phyloP scores from a whole-genome alignment of 2,329 filamentous ascomycete genomes.

The Byssoonygena ceratinophila region DNA sequence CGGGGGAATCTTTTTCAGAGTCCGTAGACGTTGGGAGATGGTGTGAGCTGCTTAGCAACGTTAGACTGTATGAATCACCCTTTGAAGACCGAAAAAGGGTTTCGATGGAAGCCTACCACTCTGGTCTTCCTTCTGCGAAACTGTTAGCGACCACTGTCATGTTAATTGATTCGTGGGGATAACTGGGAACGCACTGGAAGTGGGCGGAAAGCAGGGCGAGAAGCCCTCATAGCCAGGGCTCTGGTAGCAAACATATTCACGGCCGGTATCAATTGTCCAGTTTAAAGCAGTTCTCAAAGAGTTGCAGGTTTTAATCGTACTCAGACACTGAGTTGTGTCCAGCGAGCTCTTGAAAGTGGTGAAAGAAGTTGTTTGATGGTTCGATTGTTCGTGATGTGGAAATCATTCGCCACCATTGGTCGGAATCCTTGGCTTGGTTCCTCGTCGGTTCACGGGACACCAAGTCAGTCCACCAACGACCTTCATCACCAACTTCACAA shows the following conservation, averaged over 20 bases:
- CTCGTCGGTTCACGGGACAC: conserved; percentile 16
- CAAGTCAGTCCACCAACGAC: conserved; percentile 14
- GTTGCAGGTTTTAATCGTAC: background rate
- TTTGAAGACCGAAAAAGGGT: background rate
- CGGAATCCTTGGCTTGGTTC: conserved; percentile 9
- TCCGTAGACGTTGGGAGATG: conserved; percentile 86
- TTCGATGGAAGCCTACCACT: background rate
- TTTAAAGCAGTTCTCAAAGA: background rate
- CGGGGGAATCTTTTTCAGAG: conserved; percentile 77
- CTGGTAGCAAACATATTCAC: conserved; percentile 8
- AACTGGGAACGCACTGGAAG: conserved; percentile 11
- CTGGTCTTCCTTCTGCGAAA: conserved; percentile 10
- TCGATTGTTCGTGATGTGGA: conserved; percentile 11
- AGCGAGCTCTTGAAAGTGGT: background rate
- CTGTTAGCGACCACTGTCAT: conserved; percentile 3
- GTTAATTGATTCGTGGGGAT: background rate
- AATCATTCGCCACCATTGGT: conserved; percentile 12
- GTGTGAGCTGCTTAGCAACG: conserved; percentile 62
- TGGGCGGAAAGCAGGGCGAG: conserved; percentile 8
- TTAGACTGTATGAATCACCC: conserved; percentile 5
- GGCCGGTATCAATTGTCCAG: background rate
- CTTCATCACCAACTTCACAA: conserved; percentile 3
- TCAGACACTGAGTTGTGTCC: conserved; percentile 2
- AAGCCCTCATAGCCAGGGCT: conserved; percentile 10
- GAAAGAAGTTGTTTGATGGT: conserved; percentile 6